Percentiles rank a stretch among this genome's conserved stretches.
These are phyloP conservation scores for Penstemon barbatus DNA, from an alignment of 257 asterid species.

Conservation along the genomic window DNA sequence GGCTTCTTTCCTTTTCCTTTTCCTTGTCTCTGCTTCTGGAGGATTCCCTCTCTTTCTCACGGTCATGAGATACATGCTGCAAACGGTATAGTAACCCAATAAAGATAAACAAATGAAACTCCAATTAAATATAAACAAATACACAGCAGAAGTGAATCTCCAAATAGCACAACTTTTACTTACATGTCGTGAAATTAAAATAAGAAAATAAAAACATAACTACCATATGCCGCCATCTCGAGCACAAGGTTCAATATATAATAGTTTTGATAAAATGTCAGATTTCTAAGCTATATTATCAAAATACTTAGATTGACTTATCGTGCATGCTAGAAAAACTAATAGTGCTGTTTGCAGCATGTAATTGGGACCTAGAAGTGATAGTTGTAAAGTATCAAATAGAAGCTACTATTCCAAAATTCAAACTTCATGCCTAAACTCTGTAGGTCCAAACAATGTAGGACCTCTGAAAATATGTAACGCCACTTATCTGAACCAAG, in stretches of 20 bases:
- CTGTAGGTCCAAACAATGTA: constrained; percentile 1
- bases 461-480: background rate
- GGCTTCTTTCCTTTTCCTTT: constrained; percentile 47
- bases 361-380: background rate
- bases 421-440: background rate
- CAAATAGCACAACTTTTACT: background rate
- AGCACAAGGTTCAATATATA: background rate
- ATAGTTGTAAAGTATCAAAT: background rate
- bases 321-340: background rate
- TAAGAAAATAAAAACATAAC: background rate
- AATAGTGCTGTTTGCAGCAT: background rate
- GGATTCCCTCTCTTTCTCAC: constrained; percentile 46
- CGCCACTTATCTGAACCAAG: constrained; percentile 12
- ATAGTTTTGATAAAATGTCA: background rate
- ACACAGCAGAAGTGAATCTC: background rate
- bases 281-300: constrained; percentile 1
- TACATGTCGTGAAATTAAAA: constrained; percentile 5
- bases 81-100: background rate
- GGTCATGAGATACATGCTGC: constrained; percentile 59
- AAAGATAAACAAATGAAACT: constrained; percentile 13
- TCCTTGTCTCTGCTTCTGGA: constrained; percentile 53
- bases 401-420: background rate
- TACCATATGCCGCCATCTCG: background rate
- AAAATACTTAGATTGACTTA: constrained; percentile 14
- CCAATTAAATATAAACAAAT: background rate